A percentile compares a stretch with the other conserved stretches of the same genome.
Conservation (phyloP, 2,329 filamentous ascomycete genomes). For the Diplocarpon mali region DNA sequence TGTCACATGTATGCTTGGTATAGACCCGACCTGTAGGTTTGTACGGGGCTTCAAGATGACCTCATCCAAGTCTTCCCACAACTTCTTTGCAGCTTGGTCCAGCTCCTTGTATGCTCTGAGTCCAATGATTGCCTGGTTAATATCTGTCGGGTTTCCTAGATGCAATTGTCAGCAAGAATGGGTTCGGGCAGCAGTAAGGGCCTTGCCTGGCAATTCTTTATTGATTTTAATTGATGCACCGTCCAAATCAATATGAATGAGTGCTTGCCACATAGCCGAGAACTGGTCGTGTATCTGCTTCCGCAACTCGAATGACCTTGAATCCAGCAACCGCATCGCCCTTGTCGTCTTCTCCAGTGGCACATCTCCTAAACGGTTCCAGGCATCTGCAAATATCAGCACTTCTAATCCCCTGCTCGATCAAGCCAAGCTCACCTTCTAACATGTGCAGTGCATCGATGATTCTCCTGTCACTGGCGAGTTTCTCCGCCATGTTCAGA, state of each 20-base stretch:
- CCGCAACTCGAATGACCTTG: conserved; percentile 55
- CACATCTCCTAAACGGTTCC: conserved; percentile 46
- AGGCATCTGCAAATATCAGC: conserved; percentile 35
- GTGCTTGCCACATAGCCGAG: conserved; percentile 56
- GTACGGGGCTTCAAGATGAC: conserved; percentile 51
- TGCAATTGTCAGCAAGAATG: conserved; percentile 1
- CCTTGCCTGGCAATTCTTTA: conserved; percentile 10
- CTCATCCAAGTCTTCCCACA: conserved; percentile 54
- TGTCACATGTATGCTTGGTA: conserved; percentile 32
- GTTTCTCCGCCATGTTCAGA: conserved; percentile 48
- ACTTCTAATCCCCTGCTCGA: not conserved
- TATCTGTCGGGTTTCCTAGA: conserved; percentile 33
- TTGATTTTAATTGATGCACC: conserved; percentile 43
- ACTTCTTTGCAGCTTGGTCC: conserved; percentile 44
- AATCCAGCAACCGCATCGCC: conserved; percentile 52
- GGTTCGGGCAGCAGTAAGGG: not conserved
- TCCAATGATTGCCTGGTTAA: conserved; percentile 42
- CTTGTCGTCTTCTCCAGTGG: conserved; percentile 50
- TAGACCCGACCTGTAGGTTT: conserved; percentile 27
- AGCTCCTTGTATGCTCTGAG: conserved; percentile 50
- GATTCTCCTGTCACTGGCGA: conserved; percentile 42
- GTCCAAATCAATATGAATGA: conserved; percentile 52
- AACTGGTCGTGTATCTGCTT: conserved; percentile 55
- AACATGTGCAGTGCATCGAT: conserved; percentile 46
- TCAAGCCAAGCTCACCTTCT: conserved; percentile 34